Evolutionary conservation across 257 asterid species (phyloP), one percentile per base, ranked within the genome.

Genomic region (Linaria vulgaris): DNA sequence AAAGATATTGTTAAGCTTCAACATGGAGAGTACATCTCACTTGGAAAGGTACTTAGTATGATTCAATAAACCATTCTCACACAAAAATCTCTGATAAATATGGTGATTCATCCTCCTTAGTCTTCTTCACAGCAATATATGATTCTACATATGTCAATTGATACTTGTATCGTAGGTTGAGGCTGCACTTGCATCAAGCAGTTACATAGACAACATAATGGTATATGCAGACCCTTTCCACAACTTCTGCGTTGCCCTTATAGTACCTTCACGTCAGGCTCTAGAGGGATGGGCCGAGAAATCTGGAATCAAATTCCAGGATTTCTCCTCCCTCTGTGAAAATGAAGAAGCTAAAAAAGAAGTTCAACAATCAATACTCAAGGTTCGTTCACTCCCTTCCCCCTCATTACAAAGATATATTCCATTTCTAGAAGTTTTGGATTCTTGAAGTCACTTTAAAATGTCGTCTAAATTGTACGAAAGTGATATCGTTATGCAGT

Each of bases 1-100:
- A 90, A 90, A 75, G 97, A 87, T 70, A 87, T 90, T 21, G 94
- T 87, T 51, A 90, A 90, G 84, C 96, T 90, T 70, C 97, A 90
- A 68, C 97, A 90, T 53, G 97, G 97, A 30, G 97, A 90, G 58
- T 90, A 90, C 71, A 77, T 90, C 72, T 88, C 97, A 44, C 96
- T 90, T 25, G 97, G 95, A 54, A 90, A 90, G 96, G 97, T 90
- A 55, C 41, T 66, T 62, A 20, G 20, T 64, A 49, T 43, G 37
- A 38, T 47, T 55, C 61, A 38, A 8, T 1, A 9, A 55, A 10
- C 16, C 49, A 14, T 31, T 27, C 16, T 50, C 30, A 8, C 12
- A 12, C 15, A 46, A 45, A 65, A 41, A 39, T 52, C 22, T 23
- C 13, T 23, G 21, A 21, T 43, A 34, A n/a, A 27, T 12, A 56